Evolutionary conservation across 208 protist genomes (phyloP).

Genomic region (Angomonas ambiguus): DNA sequence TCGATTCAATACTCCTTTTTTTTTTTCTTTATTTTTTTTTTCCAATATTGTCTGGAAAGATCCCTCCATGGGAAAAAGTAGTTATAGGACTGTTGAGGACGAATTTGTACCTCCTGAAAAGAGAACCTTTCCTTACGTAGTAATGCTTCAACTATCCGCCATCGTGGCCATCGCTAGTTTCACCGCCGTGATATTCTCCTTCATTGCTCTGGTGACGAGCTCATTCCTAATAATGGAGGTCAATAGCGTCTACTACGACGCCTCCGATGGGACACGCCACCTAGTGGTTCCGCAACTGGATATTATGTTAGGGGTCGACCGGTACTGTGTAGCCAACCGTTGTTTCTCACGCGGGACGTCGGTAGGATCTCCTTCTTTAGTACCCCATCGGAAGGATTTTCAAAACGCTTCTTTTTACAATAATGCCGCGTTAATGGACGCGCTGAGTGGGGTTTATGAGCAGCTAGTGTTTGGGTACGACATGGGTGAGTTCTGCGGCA

Average conservation of each 20-base stretch:
- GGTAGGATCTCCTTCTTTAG: conserved; percentile 15
- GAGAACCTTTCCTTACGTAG: neutral
- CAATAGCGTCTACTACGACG: neutral
- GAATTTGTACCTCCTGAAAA: neutral
- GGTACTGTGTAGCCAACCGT: conserved; percentile 22
- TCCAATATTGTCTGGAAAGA: conserved; percentile 7
- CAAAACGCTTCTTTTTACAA: neutral
- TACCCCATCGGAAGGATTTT: conserved; percentile 5
- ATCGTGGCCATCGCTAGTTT: neutral
- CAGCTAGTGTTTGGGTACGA: conserved; percentile 23
- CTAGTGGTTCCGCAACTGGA: conserved; percentile 41
- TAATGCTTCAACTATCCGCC: neutral
- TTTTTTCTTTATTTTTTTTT: neutral
- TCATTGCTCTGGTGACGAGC: neutral
- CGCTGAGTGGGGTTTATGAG: neutral
- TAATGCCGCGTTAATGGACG: neutral
- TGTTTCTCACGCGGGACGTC: conserved; percentile 16
- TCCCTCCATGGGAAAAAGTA: neutral
- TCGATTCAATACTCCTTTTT: neutral
- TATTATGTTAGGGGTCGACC: conserved; percentile 29
- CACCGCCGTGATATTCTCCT: neutral
- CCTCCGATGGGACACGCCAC: neutral
- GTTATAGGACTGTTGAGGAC: neutral
- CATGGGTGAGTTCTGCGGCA: conserved; percentile 27
- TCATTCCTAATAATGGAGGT: neutral